Base-by-base conservation (phyloP, 345 rosid species). In the Salix brachista region DNA sequence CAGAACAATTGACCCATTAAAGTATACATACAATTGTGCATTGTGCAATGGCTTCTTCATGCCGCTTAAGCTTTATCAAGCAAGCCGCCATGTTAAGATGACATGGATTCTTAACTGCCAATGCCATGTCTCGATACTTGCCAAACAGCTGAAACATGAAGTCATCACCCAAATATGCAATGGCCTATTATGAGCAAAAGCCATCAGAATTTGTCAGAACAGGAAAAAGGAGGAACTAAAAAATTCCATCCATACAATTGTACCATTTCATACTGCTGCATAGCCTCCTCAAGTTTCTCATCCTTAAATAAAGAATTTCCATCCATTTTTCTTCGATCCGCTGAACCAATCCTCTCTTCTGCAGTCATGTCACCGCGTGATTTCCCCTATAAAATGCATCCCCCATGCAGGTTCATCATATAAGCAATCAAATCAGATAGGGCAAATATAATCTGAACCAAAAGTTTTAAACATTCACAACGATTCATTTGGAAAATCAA, bases 261-360 rank as follows among this genome's bases (percentile, higher is more conserved):
- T 25, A 93, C 99, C 98, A 93, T 95, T 87, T 95, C 99, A 91
- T 95, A 95, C 77, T 95, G 97, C 76, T 91, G 98, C 91, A 91
- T 89, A 79, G 99, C 99, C 86, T 93, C 98, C 85, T 93, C 97
- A 52, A 91, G 80, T 85, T 93, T 91, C 39, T 87, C 96, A 54
- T 89, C 97, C 80, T 89, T 90, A 73, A 88, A 95, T 23, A 93
- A 83, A 66, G 84, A 78, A 87, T 95, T 95, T 70, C 99, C 98
- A 70, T 95, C 97, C 97, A 89, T 93, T 85, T 91, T 95, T 83
- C 97, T 85, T 84, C 94, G 81, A 80, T 93, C 99, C 69, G 99
- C 98, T 54, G 93, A 88, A 74, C 97, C 91, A 75, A 95, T 91
- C 82, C 98, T 89, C 84, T 93, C 99, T 86, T 95, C 98, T 14